phyloP scores from a whole-genome alignment of 2,329 filamentous ascomycete genomes.

The Gremmenia infestans region DNA sequence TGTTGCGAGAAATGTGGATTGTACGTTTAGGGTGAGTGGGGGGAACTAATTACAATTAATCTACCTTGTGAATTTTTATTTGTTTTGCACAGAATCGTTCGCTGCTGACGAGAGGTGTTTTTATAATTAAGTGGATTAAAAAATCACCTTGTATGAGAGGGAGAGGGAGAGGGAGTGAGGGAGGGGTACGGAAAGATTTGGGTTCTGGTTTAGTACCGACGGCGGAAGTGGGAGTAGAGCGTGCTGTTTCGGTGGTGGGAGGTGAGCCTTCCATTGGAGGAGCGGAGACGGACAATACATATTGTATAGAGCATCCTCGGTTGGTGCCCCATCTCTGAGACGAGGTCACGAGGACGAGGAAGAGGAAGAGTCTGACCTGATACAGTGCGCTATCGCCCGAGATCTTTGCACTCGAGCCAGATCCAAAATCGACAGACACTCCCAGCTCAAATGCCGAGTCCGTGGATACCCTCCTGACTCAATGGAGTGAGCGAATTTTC shows the following conservation, averaged over 20 bases:
- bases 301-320: too few species aligned
- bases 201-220: neutral
- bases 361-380: too few species aligned
- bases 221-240: too few species aligned
- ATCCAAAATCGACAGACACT: neutral
- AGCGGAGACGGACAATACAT: neutral
- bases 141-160: neutral
- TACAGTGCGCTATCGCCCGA: too few species aligned
- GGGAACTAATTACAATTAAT: too few species aligned
- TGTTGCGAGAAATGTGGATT: neutral
- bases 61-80: too few species aligned
- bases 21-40: neutral
- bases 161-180: too few species aligned
- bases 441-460: neutral
- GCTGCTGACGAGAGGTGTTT: neutral
- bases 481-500: conserved; percentile 1
- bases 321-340: too few species aligned
- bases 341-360: too few species aligned
- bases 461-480: neutral
- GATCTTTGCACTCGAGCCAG: neutral
- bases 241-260: neutral
- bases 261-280: neutral
- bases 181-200: neutral
- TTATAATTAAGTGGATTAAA: neutral
- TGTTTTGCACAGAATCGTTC: too few species aligned